Evolutionary conservation across 345 rosid species (phyloP).

Genomic region (Sonneratia alba): DNA sequence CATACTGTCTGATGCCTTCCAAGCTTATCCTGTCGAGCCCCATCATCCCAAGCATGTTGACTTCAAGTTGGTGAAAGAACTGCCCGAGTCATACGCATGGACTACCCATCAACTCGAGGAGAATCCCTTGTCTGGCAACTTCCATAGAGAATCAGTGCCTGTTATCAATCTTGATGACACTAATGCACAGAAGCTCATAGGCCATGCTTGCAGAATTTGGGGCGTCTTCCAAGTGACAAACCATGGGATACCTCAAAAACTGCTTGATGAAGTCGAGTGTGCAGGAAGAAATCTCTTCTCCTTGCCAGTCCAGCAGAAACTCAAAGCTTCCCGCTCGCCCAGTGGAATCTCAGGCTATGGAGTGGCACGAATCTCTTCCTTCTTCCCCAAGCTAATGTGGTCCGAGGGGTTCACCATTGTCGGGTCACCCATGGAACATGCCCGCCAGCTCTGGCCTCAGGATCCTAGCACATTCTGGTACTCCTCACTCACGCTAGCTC

Average conservation of each 20-base stretch:
- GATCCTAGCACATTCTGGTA: slow-evolving; percentile 60
- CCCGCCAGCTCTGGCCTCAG: slow-evolving; percentile 74
- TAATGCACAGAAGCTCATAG: slow-evolving; percentile 34
- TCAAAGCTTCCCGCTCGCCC: slow-evolving; percentile 56
- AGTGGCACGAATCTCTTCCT: slow-evolving; percentile 57
- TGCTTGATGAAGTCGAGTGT: slow-evolving; percentile 41
- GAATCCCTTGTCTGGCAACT: slow-evolving; percentile 12
- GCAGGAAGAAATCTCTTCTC: slow-evolving; percentile 40
- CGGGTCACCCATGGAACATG: slow-evolving; percentile 69
- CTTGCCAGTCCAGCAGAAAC: slow-evolving; percentile 51
- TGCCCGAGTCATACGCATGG: slow-evolving; percentile 84
- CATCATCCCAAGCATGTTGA: slow-evolving; percentile 36
- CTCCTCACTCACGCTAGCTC: slow-evolving; percentile 17
- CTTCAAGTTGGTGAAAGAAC: slow-evolving; percentile 46
- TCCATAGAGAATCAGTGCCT: slow-evolving; percentile 35
- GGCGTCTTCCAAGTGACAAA: slow-evolving; percentile 66
- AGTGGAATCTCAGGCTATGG: slow-evolving; percentile 80
- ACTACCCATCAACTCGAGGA: slow-evolving; percentile 26
- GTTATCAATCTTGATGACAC: slow-evolving; percentile 55
- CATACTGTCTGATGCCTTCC: slow-evolving; percentile 37
- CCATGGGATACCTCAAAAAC: slow-evolving; percentile 52
- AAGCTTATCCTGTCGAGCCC: slow-evolving; percentile 42
- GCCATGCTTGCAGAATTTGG: slow-evolving; percentile 71
- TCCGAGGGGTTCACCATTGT: slow-evolving; percentile 87
- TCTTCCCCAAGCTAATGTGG: slow-evolving; percentile 87